Evolutionary conservation across 768 basidiomycete genomes (phyloP).

Genomic region (Imleria badia): DNA sequence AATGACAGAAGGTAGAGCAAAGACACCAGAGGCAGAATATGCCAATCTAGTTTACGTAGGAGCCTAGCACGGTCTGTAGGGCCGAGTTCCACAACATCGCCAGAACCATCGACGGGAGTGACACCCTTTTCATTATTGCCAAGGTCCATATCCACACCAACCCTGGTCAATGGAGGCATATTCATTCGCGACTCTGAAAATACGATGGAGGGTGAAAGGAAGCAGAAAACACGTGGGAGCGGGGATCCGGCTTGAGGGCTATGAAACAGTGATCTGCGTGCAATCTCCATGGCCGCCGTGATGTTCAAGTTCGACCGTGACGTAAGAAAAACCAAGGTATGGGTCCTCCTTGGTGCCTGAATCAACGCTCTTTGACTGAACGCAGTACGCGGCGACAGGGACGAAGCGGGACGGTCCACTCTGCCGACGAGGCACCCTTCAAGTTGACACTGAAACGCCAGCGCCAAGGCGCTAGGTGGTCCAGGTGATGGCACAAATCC

Average conservation of each 20-base stretch:
- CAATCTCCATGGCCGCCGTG: too few species aligned
- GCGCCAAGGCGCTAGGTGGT: too few species aligned
- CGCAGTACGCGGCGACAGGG: too few species aligned
- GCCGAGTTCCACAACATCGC: constrained; percentile 3
- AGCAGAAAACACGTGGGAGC: background rate
- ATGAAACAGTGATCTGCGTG: background rate
- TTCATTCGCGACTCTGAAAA: background rate
- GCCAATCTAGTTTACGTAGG: constrained; percentile 44
- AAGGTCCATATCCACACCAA: background rate
- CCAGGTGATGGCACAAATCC: too few species aligned
- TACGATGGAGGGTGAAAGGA: background rate
- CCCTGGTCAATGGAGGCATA: constrained; percentile 11
- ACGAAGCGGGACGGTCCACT: too few species aligned
- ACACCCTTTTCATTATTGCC: constrained; percentile 11
- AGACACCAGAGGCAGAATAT: constrained; percentile 44
- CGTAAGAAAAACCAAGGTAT: too few species aligned
- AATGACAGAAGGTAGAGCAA: constrained; percentile 46
- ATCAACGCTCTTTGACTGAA: too few species aligned
- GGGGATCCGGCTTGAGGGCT: background rate
- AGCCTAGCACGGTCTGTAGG: constrained; percentile 25
- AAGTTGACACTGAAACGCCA: too few species aligned
- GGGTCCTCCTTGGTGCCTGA: too few species aligned
- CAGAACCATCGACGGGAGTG: background rate
- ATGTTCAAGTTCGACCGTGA: too few species aligned
- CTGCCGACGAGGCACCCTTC: too few species aligned